Evolutionary conservation across 164 flowering plant species (phyloP).

Genomic region (Chimonanthus praecox): DNA sequence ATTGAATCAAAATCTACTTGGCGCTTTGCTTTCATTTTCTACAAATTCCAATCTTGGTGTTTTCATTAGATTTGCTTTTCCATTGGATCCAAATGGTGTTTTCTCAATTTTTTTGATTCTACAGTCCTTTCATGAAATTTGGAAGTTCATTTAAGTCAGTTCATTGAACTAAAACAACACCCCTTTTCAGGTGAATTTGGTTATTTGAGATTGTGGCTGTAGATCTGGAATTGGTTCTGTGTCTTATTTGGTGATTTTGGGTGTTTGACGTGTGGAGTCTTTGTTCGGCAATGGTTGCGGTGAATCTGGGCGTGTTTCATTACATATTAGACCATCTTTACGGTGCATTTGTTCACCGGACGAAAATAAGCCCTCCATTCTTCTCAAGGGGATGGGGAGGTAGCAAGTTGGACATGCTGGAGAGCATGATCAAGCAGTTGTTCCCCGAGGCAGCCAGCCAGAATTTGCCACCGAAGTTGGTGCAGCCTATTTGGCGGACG

Average conservation of each 20-base stretch:
- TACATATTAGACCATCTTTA: conserved; percentile 90
- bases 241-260: background rate
- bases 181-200: background rate
- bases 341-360: conserved; percentile 85
- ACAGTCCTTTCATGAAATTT: background rate
- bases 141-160: background rate
- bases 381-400: conserved; percentile 99
- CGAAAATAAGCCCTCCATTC: conserved; percentile 73
- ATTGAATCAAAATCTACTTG: background rate
- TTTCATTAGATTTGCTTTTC: background rate
- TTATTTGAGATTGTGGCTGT: background rate
- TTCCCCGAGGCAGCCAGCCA: conserved; percentile 66
- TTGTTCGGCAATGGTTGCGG: conserved; percentile 51
- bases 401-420: conserved; percentile 66
- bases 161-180: background rate
- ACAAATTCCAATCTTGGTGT: background rate
- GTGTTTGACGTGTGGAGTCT: conserved; percentile 7
- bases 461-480: conserved; percentile 68
- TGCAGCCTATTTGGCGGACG: conserved; percentile 77
- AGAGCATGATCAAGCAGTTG: conserved; percentile 66
- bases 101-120: background rate
- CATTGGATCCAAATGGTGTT: background rate
- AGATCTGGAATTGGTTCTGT: background rate
- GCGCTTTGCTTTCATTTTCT: background rate
- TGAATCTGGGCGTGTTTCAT: conserved; percentile 82